Conservation (phyloP, 2,329 filamentous ascomycete species). For the Fusarium protoensiforme region DNA sequence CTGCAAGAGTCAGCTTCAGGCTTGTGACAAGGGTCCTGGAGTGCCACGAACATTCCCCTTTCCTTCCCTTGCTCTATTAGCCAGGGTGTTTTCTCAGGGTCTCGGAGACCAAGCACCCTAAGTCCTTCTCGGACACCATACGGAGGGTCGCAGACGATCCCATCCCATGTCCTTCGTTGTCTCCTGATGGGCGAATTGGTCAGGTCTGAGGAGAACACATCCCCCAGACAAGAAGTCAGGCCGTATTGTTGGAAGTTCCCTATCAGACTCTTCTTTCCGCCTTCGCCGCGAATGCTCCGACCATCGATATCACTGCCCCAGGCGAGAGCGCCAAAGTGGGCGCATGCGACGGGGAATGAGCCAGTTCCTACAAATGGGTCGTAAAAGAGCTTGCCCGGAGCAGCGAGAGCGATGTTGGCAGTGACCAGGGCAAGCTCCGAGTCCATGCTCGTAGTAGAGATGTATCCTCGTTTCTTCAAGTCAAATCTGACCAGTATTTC, state of each 20-base stretch:
- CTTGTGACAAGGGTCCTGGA: not conserved
- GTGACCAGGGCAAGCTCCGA: constrained; percentile 91
- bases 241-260: constrained; percentile 90
- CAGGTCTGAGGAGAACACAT: constrained; percentile 85
- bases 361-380: constrained; percentile 97
- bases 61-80: constrained; percentile 76
- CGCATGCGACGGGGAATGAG: constrained; percentile 89
- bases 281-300: constrained; percentile 82
- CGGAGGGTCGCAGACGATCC: constrained; percentile 94
- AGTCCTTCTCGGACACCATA: constrained; percentile 95
- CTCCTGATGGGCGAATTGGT: constrained; percentile 83
- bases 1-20: constrained; percentile 39
- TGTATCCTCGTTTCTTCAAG: constrained; percentile 92
- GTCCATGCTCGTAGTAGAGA: constrained; percentile 97
- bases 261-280: constrained; percentile 59
- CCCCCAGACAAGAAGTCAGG: constrained; percentile 73
- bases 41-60: constrained; percentile 72
- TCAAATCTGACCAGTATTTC: constrained; percentile 80
- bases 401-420: constrained; percentile 88
- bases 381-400: constrained; percentile 86
- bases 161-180: constrained; percentile 76
- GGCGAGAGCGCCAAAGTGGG: constrained; percentile 86
- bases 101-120: constrained; percentile 83
- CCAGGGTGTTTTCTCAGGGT: constrained; percentile 68
- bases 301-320: constrained; percentile 96